phyloP scores from a whole-genome alignment of 2,329 filamentous ascomycete genomes.

The Acephala macrosclerotiorum region DNA sequence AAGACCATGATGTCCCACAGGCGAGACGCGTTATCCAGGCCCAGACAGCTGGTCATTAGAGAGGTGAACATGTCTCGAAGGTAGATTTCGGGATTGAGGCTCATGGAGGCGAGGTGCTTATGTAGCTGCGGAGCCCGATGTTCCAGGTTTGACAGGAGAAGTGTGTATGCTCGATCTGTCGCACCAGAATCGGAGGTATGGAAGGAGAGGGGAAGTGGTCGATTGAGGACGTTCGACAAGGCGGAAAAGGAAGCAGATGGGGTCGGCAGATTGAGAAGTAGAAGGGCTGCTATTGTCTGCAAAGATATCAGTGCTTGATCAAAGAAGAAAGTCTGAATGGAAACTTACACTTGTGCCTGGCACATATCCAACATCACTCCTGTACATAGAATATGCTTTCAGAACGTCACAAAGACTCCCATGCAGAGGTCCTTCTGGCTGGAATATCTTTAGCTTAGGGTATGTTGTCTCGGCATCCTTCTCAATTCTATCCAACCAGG shows the following conservation, averaged over 20 bases:
- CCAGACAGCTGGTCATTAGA: conserved; percentile 69
- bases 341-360: conserved; percentile 74
- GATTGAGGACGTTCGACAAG: conserved; percentile 80
- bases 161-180: conserved; percentile 72
- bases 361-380: conserved; percentile 81
- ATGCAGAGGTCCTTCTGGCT: conserved; percentile 62
- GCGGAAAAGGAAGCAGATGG: conserved; percentile 72
- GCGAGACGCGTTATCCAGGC: conserved; percentile 73
- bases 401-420: conserved; percentile 74
- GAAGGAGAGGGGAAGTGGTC: conserved; percentile 77
- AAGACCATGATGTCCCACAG: conserved; percentile 87
- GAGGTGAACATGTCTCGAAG: conserved; percentile 67
- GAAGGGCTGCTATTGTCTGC: conserved; percentile 74
- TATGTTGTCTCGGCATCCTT: conserved; percentile 73
- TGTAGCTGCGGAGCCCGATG: conserved; percentile 71
- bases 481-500: conserved; percentile 70
- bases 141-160: conserved; percentile 71
- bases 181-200: conserved; percentile 74
- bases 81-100: conserved; percentile 58
- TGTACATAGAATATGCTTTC: conserved; percentile 82
- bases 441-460: conserved; percentile 76
- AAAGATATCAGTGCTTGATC: conserved; percentile 30
- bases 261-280: conserved; percentile 74
- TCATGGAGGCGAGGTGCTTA: conserved; percentile 63
- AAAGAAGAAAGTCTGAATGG: too few relatives aligned